phyloP scores from a whole-genome alignment of 169 alveolate genomes.

The Besnoitia besnoiti region DNA sequence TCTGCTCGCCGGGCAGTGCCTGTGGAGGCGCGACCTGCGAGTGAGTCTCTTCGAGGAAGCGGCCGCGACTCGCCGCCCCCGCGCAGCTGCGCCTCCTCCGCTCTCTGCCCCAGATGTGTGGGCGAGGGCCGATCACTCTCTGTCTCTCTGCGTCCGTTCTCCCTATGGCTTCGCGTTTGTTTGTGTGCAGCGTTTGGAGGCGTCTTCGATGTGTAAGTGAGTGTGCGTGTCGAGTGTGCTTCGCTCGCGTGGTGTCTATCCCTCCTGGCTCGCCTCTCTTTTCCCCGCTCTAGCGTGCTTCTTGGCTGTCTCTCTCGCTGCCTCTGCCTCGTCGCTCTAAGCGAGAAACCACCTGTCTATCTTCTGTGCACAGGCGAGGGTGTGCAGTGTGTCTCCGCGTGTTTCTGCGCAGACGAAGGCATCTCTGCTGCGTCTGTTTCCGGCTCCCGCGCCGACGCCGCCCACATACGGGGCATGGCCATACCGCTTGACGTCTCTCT shows the following conservation, averaged over 20 bases:
- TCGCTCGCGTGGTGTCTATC: too few species aligned
- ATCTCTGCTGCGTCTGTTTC: not conserved
- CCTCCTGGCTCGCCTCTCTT: too few species aligned
- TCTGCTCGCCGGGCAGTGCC: constrained; percentile 10
- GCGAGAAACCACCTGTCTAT: not conserved
- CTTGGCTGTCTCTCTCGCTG: not conserved
- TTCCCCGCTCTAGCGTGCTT: not conserved
- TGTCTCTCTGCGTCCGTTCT: not conserved
- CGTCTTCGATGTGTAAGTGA: too few species aligned
- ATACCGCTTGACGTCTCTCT: not conserved
- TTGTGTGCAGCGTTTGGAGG: not conserved
- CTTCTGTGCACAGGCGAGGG: not conserved
- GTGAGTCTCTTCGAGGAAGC: not conserved
- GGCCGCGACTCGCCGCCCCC: not conserved
- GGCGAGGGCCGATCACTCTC: not conserved
- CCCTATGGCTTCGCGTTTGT: not conserved
- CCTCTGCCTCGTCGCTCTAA: not conserved
- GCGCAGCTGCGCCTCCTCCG: not conserved
- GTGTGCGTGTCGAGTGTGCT: too few species aligned
- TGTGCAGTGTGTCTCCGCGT: not conserved
- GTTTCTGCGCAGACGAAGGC: not conserved
- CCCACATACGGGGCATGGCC: not conserved
- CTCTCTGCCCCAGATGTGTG: not conserved
- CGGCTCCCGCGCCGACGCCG: not conserved
- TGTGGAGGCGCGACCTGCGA: constrained; percentile 22